Conservation (phyloP, 202 grass and related monocot species). For the Zizania palustris region DNA sequence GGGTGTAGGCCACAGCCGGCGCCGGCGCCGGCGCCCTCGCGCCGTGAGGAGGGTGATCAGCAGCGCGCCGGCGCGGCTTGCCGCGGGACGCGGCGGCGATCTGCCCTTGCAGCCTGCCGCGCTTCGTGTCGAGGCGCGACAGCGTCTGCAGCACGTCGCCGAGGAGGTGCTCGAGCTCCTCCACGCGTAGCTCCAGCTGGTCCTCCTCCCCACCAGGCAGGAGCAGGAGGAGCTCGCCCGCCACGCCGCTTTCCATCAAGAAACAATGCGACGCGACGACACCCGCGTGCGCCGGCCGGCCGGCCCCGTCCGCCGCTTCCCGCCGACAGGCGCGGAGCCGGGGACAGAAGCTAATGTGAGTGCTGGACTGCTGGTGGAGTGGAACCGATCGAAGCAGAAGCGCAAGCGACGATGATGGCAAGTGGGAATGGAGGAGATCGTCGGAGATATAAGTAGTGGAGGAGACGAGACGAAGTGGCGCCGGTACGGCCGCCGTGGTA, state of each 20-base stretch:
- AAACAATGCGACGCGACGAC: background rate
- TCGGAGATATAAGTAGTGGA: too few relatives aligned
- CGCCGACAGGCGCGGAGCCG: too few relatives aligned
- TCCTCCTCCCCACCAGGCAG: background rate
- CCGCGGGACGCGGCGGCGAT: conserved; percentile 28
- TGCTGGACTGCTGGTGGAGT: too few relatives aligned
- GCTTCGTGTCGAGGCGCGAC: background rate
- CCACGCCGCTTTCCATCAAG: background rate
- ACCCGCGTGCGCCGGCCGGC: background rate
- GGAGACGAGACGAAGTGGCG: too few relatives aligned
- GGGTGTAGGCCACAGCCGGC: background rate
- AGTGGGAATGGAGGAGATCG: too few relatives aligned
- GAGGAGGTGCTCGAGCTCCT: conserved; percentile 17
- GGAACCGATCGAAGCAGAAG: too few relatives aligned
- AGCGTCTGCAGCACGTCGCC: background rate
- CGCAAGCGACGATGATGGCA: too few relatives aligned
- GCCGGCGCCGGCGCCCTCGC: background rate
- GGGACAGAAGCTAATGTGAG: background rate
- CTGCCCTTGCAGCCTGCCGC: background rate
- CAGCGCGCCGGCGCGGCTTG: background rate
- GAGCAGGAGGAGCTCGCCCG: background rate
- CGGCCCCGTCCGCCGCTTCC: too few relatives aligned
- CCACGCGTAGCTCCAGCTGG: background rate
- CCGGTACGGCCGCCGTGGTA: too few relatives aligned
- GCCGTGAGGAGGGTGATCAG: background rate